These are phyloP conservation scores for Emmonsia crescens DNA, from an alignment of 2,329 filamentous ascomycete genomes.

Conservation along the genomic window DNA sequence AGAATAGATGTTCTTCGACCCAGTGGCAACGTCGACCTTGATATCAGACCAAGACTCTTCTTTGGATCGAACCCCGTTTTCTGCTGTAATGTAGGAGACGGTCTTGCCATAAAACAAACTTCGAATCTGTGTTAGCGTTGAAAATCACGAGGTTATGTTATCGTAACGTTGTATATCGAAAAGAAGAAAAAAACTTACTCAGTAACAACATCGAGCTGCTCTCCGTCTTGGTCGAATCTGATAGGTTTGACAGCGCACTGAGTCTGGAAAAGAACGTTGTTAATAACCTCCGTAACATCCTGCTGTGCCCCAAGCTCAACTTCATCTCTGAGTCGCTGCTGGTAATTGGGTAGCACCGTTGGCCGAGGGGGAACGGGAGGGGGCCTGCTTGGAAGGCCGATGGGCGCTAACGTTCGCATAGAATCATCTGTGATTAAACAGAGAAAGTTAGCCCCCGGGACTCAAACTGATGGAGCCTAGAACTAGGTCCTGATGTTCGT, in stretches of 20 bases:
- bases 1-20: conserved; percentile 61
- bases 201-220: conserved; percentile 73
- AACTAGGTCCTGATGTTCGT: neutral
- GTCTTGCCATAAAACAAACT: conserved; percentile 43
- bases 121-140: neutral
- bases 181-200: conserved; percentile 38
- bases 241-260: conserved; percentile 72
- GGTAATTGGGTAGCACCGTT: conserved; percentile 22
- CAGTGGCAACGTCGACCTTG: conserved; percentile 47
- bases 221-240: conserved; percentile 54
- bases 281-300: conserved; percentile 92
- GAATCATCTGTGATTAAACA: neutral
- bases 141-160: conserved; percentile 8
- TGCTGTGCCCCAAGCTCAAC: conserved; percentile 63
- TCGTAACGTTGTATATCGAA: neutral
- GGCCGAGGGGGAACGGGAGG: conserved; percentile 51
- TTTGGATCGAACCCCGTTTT: conserved; percentile 37
- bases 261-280: conserved; percentile 81
- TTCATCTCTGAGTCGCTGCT: conserved; percentile 35
- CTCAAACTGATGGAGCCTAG: conserved; percentile 5
- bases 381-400: conserved; percentile 36
- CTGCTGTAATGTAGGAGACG: conserved; percentile 36
- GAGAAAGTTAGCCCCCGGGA: neutral
- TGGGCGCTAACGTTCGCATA: conserved; percentile 10
- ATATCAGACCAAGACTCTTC: conserved; percentile 53